phyloP scores from a whole-genome alignment of 352 stramenopile genomes.

The Phytophthora hybrid region DNA sequence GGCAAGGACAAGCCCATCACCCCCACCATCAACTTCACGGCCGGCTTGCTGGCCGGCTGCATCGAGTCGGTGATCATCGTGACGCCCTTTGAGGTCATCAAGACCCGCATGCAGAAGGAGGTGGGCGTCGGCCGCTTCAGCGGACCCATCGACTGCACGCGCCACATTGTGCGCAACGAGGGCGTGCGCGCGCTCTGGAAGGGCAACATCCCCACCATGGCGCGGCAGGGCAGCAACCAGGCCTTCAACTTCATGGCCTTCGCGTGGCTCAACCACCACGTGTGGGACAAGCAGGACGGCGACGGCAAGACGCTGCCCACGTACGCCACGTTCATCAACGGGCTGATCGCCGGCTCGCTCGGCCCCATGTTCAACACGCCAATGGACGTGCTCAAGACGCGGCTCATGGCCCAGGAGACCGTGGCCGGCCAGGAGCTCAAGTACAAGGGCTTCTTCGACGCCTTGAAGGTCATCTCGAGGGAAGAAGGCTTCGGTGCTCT shows the following conservation, averaged over 20 bases:
- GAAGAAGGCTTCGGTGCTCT: slow-evolving; percentile 95
- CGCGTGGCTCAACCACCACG: slow-evolving; percentile 91
- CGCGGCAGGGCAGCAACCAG: slow-evolving; percentile 98
- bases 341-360: slow-evolving; percentile 87
- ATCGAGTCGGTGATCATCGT: slow-evolving; percentile 98
- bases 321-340: slow-evolving; percentile 96
- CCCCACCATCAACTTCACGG: slow-evolving; percentile 82
- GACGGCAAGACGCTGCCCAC: slow-evolving; percentile 91
- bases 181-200: slow-evolving; percentile 96
- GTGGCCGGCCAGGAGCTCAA: slow-evolving; percentile 92
- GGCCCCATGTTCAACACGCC: slow-evolving; percentile 91
- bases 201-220: slow-evolving; percentile 95
- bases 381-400: slow-evolving; percentile 97
- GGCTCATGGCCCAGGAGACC: slow-evolving; percentile 92
- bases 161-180: slow-evolving; percentile 94
- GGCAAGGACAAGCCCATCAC: slow-evolving; percentile 78
- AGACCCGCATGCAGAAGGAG: slow-evolving; percentile 97
- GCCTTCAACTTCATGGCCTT: slow-evolving; percentile 98
- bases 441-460: slow-evolving; percentile 96
- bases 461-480: slow-evolving; percentile 92
- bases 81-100: slow-evolving; percentile 98
- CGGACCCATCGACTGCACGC: slow-evolving; percentile 93
- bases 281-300: slow-evolving; percentile 92
- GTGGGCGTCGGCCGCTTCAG: slow-evolving; percentile 90
- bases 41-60: slow-evolving; percentile 92